These are phyloP conservation scores for Lentinula detonsa DNA, from an alignment of 768 basidiomycete species.

Conservation along the genomic window DNA sequence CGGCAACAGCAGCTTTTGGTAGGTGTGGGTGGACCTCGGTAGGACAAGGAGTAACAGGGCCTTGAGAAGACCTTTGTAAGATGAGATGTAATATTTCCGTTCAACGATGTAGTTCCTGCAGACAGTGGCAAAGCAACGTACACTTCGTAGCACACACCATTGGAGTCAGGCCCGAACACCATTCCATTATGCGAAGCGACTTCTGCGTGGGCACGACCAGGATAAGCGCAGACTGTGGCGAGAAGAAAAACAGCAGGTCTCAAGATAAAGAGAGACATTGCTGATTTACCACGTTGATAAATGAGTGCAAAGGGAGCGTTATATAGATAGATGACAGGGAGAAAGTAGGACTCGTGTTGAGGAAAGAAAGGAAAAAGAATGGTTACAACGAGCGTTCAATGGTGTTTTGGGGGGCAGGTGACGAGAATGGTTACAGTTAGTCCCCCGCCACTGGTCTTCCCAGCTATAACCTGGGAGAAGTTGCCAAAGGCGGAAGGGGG, in stretches of 20 bases:
- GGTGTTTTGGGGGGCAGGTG: neutral
- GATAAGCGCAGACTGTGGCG: neutral
- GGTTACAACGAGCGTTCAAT: no score
- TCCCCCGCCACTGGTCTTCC: neutral
- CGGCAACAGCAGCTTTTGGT: neutral
- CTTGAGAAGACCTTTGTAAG: neutral
- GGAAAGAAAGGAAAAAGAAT: neutral
- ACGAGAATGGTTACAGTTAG: conserved; percentile 1
- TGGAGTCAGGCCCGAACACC: neutral
- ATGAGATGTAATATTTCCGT: neutral
- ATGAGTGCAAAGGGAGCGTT: neutral
- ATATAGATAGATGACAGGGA: neutral
- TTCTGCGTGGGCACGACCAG: neutral
- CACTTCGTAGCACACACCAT: conserved; percentile 3
- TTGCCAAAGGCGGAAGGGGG: neutral
- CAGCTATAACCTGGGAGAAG: neutral
- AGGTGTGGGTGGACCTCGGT: neutral
- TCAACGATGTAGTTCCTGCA: neutral
- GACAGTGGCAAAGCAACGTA: neutral
- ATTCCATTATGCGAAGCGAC: neutral
- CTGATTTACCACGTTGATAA: neutral
- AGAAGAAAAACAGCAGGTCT: conserved; percentile 4
- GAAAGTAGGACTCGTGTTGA: neutral
- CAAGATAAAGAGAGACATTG: conserved; percentile 1
- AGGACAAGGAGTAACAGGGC: neutral